Base-by-base conservation (phyloP, 1,284 basidiomycete species). In the Cryptococcus sp. region DNA sequence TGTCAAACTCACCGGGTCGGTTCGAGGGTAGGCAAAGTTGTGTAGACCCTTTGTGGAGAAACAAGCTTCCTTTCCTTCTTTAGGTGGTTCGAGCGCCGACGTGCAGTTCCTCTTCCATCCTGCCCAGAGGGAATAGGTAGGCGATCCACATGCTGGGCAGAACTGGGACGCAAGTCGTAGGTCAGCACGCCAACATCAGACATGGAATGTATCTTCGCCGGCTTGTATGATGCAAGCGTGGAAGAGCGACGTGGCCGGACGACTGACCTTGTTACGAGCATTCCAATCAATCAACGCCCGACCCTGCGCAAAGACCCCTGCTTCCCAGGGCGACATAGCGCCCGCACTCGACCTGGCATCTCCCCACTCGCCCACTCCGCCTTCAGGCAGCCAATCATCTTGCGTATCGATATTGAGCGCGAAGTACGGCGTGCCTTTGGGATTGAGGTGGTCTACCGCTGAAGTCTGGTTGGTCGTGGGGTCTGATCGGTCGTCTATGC, bases 91-190 rank as follows among this genome's bases (percentile, higher is more conserved):
- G 17, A 76, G 75, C 11, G 90, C 79, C 0, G 89, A 84, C 2
- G 84, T 80, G 74, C 95, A 99, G 7, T 84, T 83, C 4, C 93
- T 80, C 79, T 99, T 99, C 92, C 93, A 98, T 0, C 95, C 95
- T 5, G 87, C 92, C 93, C 94, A 98, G 63, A 92, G 83, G 0
- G 91, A 90, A 73, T 93, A 91, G 1, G 88, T 86, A 3, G 83
- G 83, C 0, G 87, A 85, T 1, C 93, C 91, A 75, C 95, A 98
- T 0, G 85, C 87, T 1, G 93, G 84, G 73, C 95, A 99, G 79
- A 90, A 96, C 87, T 91, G 68, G 38, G 27, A 10, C 7, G 13
- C 30, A 13, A 35, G 2, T 8, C 30, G 20, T 25, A 58, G 22
- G 55, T 58, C 65, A 20, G 65, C 61, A 43, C 20, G 40, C 48